Conservation (phyloP, 1,284 basidiomycete genomes). For the Kwoniella shivajii region DNA sequence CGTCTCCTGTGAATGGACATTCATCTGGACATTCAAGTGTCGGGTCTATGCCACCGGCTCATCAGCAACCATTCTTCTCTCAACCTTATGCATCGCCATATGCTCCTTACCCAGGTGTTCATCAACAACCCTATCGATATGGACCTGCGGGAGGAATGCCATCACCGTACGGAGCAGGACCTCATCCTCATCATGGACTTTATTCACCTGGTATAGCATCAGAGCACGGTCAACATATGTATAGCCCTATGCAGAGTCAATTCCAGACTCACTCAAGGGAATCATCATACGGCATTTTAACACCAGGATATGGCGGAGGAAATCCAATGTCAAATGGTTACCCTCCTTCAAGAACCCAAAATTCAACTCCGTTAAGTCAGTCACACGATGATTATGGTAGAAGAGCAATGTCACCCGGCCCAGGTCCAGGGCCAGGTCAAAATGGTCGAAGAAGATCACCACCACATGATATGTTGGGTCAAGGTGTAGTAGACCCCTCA, state of each 20-base stretch:
- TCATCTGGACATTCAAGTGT: slow-evolving; percentile 37
- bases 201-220: slow-evolving; percentile 40
- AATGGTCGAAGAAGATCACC: slow-evolving; percentile 33
- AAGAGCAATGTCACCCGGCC: slow-evolving; percentile 16
- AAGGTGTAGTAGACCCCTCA: slow-evolving; percentile 41
- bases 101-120: slow-evolving; percentile 30
- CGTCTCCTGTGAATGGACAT: slow-evolving; percentile 49
- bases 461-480: slow-evolving; percentile 38
- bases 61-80: slow-evolving; percentile 41
- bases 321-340: slow-evolving; percentile 42
- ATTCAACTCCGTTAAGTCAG: slow-evolving; percentile 43
- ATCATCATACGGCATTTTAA: slow-evolving; percentile 40
- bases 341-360: slow-evolving; percentile 46
- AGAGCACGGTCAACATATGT: slow-evolving; percentile 46
- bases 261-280: slow-evolving; percentile 45
- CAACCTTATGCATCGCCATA: slow-evolving; percentile 42
- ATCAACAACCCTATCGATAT: slow-evolving; percentile 38
- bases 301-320: slow-evolving; percentile 35
- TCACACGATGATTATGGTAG: slow-evolving; percentile 35
- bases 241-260: slow-evolving; percentile 39
- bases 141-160: slow-evolving; percentile 35
- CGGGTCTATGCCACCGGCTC: slow-evolving; percentile 33
- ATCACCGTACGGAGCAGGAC: slow-evolving; percentile 28
- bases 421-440: background rate
- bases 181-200: slow-evolving; percentile 36